Percentiles rank a stretch among this genome's conserved stretches.
Conservation (phyloP, 805 yeast species). For the Pichia occidentalis region DNA sequence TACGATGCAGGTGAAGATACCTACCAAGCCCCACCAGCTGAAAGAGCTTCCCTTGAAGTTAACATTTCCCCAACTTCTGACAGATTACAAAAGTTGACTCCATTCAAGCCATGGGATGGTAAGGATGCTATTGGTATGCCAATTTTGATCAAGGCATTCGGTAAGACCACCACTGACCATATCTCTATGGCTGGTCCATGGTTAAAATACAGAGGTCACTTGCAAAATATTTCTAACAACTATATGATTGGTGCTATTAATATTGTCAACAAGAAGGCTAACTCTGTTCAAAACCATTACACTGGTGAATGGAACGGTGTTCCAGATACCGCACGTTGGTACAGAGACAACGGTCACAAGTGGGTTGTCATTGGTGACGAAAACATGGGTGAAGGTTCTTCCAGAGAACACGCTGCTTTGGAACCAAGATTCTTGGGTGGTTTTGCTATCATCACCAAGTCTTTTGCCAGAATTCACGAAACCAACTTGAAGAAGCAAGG, state of each 20-base stretch:
- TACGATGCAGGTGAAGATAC: constrained; percentile 65
- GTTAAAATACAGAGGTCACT: constrained; percentile 99
- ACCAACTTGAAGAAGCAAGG: constrained; percentile 99
- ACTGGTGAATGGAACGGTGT: constrained; percentile 92
- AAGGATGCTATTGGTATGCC: constrained; percentile 86
- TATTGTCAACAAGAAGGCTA: constrained; percentile 93
- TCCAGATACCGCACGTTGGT: constrained; percentile 92
- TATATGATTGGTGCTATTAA: constrained; percentile 99
- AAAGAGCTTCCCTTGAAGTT: constrained; percentile 69
- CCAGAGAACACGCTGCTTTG: constrained; percentile 99
- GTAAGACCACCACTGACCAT: constrained; percentile 99
- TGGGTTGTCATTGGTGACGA: constrained; percentile 99
- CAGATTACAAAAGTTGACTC: constrained; percentile 90
- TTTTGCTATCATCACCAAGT: constrained; percentile 93
- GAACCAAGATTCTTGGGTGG: constrained; percentile 99
- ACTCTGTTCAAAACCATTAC: constrained; percentile 81
- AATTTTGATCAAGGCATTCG: constrained; percentile 90
- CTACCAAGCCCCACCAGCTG: constrained; percentile 94
- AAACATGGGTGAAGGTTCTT: constrained; percentile 99
- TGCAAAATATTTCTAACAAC: constrained; percentile 97
- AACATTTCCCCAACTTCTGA: constrained; percentile 83
- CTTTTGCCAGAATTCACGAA: constrained; percentile 98
- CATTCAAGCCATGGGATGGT: constrained; percentile 96
- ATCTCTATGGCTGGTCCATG: constrained; percentile 99
- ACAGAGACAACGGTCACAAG: constrained; percentile 85